A percentile compares a stretch with the other conserved stretches of the same genome.
Evolutionary conservation across 1,139 yeast genomes (phyloP).

Genomic region (Pichia norvegensis): DNA sequence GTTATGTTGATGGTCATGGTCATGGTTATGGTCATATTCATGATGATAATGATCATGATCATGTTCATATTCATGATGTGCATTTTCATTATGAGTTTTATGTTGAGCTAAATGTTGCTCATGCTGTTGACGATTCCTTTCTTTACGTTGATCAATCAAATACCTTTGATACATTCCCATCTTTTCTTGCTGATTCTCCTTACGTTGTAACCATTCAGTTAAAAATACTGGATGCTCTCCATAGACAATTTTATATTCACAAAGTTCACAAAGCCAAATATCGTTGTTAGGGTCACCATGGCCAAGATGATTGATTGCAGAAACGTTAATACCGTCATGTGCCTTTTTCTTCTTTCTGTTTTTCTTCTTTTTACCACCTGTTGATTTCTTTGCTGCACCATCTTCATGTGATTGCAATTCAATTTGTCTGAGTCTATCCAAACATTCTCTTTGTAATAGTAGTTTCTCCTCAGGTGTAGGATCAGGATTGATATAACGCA

Average conservation of each 20-base stretch:
- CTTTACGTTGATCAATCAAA: constrained; percentile 9
- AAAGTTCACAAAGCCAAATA: constrained; percentile 42
- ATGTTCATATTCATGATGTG: background rate
- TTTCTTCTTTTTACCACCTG: constrained; percentile 12
- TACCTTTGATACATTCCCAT: constrained; percentile 17
- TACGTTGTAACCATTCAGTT: constrained; percentile 40
- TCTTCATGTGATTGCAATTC: background rate
- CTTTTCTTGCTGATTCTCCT: constrained; percentile 28
- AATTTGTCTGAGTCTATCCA: constrained; percentile 5
- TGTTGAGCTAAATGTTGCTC: background rate
- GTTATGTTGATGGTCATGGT: background rate
- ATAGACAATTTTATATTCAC: constrained; percentile 53
- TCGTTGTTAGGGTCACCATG: constrained; percentile 5
- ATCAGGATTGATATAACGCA: background rate
- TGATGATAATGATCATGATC: background rate
- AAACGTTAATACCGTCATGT: constrained; percentile 3
- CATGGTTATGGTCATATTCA: too few relatives aligned
- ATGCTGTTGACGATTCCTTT: constrained; percentile 1
- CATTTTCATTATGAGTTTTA: background rate
- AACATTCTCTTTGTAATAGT: constrained; percentile 6
- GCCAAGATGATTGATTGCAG: constrained; percentile 7
- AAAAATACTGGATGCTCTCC: constrained; percentile 44
- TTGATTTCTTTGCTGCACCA: constrained; percentile 1
- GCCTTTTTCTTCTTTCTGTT: constrained; percentile 13
- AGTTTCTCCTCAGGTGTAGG: constrained; percentile 10